Evolutionary conservation across 257 asterid species (phyloP).

Genomic region (Solanum chiquidenum): DNA sequence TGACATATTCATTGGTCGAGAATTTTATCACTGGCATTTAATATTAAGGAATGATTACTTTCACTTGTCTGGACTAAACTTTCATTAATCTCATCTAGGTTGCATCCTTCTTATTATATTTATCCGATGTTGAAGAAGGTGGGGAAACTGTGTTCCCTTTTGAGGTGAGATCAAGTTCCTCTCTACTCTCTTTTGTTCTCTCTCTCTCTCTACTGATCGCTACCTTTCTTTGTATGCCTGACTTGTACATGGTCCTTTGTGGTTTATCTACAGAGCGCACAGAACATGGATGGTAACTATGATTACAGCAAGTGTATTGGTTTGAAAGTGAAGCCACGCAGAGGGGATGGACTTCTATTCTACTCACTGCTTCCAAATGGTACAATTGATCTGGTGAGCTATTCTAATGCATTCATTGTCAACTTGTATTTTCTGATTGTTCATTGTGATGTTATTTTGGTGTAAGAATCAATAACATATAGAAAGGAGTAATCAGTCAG

Average conservation of each 20-base stretch:
- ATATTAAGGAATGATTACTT: background rate
- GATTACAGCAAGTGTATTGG: conserved; percentile 66
- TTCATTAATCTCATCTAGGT: conserved; percentile 26
- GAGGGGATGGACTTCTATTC: conserved; percentile 92
- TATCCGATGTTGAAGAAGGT: conserved; percentile 94
- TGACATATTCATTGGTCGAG: background rate
- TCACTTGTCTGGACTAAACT: conserved; percentile 5
- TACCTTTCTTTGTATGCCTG: background rate
- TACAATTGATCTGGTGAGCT: conserved; percentile 77
- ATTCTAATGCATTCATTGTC: background rate
- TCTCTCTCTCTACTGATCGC: background rate
- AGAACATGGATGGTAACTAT: conserved; percentile 53
- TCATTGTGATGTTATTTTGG: background rate
- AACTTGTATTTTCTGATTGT: background rate
- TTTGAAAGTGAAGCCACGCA: conserved; percentile 75
- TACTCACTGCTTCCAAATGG: conserved; percentile 78
- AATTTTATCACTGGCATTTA: background rate
- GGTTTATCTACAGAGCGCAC: conserved; percentile 45
- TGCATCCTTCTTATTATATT: conserved; percentile 85
- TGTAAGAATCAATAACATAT: background rate
- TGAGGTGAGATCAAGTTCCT: conserved; percentile 38
- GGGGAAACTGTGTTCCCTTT: conserved; percentile 96
- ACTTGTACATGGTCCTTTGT: background rate
- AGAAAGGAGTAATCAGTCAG: background rate
- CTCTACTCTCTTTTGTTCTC: background rate